Evolutionary conservation across 176 grass and related monocot genomes (phyloP), one percentile per base, ranked within the genome.

Genomic region (Eleusine coracana): DNA sequence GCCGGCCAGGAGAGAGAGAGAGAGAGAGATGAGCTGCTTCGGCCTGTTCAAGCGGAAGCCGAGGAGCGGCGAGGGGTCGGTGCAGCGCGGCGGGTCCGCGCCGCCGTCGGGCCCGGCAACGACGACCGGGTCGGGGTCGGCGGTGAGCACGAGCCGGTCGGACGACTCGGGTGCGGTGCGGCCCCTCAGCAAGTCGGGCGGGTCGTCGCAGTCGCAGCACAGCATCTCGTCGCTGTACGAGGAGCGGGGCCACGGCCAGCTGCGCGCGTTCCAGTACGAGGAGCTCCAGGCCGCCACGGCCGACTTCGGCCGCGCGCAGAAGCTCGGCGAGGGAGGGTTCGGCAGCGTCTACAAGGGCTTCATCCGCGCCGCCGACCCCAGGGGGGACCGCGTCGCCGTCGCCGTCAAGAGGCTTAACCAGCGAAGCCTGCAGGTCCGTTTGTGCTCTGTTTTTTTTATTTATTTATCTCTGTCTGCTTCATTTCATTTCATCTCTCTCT

Each of bases 241-340:
- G 90, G 95, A 94, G 88, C 78, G 95, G 16, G 95, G 88, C 5
- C 92, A 97, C 71, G 85, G 73, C 56, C 79, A 77, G 65, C 92
- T 97, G 13, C 82, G 95, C 1, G 92, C 48, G 66, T 97, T 97
- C 79, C 90, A 92, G 28, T 87, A 91, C 85, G 90, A 88, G 10
- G 95, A 97, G 74, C 90, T 97, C 54, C 76, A 83, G 60, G 75
- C 3, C 54, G 95, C 95, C 55, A 97, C 95, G 21, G 90, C 75
- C 81, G 86, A 87, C 31, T 97, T 97, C 88, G 60, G n/a, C 75
- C 87, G 90, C 76, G 78, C 84, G 54, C 86, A 89, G 74, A 97
- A 94, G 84, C 89, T 97, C 73, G 95, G 95, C 34, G 95, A 97
- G 86, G 95, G 95, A 28, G 95, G 95, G 2, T 97, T 97, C 79